Evolutionary conservation across 306 rosid genomes (phyloP), one percentile per base, ranked within the genome.

Genomic region (Gynostemma pentaphyllum): DNA sequence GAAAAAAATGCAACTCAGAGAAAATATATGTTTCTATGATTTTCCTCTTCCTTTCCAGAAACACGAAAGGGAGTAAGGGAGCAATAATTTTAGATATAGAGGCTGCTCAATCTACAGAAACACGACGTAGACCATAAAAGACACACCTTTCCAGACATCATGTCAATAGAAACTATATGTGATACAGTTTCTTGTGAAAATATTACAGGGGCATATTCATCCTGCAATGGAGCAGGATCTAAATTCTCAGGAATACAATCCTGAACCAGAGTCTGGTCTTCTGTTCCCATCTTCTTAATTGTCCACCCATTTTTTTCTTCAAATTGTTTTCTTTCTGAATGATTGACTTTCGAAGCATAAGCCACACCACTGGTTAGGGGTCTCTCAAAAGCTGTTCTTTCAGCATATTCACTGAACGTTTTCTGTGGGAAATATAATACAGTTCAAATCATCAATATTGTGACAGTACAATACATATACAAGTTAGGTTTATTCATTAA

Each of bases 171-270:
- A 67, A 90, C 97, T 77, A 90, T 90, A 78, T 90, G 97, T 55
- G 97, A 83, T 72, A 90, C 97, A n/a, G 97, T 87, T 81, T 85
- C 97, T 79, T 87, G 97, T 70, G 97, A 88, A 81, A 90, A 87
- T 71, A 87, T 87, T 26, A 87, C 97, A 1, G 97, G 97, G 23
- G 97, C 97, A 78, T 90, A 90, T 85, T 90, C 96, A 78, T 87
- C 97, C 62, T 87, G 87, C 78, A 81, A 56, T 49, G 97, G 97
- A 19, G 96, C 90, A 23, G 85, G 86, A 72, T 85, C 94, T 80
- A 87, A 76, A 47, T 82, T 85, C 72, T 87, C 96, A 14, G 96
- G 95, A 81, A 87, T 68, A 78, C 92, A 85, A 71, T 90, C 96
- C 75, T 87, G 96, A 54, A 85, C 96, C 16, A 81, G 72, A 71